Evolutionary conservation across 257 asterid genomes (phyloP).

Genomic region (Ocimum tenuiflorum): DNA sequence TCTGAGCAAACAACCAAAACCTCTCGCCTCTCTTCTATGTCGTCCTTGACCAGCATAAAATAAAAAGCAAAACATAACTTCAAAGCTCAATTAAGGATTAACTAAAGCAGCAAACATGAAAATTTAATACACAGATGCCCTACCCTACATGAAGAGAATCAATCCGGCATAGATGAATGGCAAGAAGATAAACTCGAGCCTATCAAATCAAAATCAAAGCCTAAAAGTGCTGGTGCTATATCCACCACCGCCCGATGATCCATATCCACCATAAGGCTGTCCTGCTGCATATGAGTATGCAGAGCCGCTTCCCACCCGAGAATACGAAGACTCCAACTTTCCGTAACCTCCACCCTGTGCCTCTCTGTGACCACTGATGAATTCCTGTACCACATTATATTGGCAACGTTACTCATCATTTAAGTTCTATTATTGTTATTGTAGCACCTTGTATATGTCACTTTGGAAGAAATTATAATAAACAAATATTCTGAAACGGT

Average conservation of each 20-base stretch:
- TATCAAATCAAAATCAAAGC: conserved; percentile 23
- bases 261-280: conserved; percentile 51
- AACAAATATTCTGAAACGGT: neutral
- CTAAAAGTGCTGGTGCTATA: conserved; percentile 51
- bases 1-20: neutral
- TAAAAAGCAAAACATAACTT: neutral
- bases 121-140: conserved; percentile 21
- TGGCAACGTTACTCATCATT: neutral
- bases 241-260: conserved; percentile 65
- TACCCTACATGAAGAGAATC: conserved; percentile 24
- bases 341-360: conserved; percentile 32
- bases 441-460: neutral
- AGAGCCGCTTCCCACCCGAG: conserved; percentile 38
- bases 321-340: conserved; percentile 46
- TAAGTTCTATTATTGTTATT: neutral
- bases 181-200: neutral
- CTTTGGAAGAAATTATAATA: neutral
- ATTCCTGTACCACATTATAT: conserved; percentile 40
- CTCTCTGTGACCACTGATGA: conserved; percentile 51
- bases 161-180: neutral
- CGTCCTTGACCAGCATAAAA: too few relatives aligned
- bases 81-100: neutral
- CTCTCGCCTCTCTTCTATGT: neutral
- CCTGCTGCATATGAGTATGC: conserved; percentile 36
- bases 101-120: neutral